Evolutionary conservation across 352 stramenopile species (phyloP).

Genomic region (Phytophthora tubulina): DNA sequence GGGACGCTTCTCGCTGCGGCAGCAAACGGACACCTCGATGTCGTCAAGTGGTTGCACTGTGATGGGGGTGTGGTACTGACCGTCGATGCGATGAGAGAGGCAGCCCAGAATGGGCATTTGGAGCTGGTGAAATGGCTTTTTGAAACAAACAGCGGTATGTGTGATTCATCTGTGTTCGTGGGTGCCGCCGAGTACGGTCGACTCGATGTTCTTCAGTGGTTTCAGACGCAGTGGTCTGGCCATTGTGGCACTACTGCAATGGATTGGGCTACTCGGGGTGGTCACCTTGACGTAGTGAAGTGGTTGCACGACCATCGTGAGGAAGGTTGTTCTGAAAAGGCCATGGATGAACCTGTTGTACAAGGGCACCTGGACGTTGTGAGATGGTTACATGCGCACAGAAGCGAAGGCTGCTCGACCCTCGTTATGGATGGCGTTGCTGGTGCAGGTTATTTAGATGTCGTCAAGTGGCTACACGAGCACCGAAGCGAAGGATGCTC

Average conservation of each 20-base stretch:
- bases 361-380: slow-evolving; percentile 24
- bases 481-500: slow-evolving; percentile 32
- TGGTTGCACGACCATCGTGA: slow-evolving; percentile 20
- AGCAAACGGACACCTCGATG: slow-evolving; percentile 21
- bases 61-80: slow-evolving; percentile 5
- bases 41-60: slow-evolving; percentile 32
- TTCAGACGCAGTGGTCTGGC: slow-evolving; percentile 10
- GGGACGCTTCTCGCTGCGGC: slow-evolving; percentile 17
- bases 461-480: slow-evolving; percentile 28
- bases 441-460: slow-evolving; percentile 5
- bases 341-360: slow-evolving; percentile 25
- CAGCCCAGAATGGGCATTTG: slow-evolving; percentile 13
- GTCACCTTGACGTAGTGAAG: slow-evolving; percentile 24
- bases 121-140: slow-evolving; percentile 29
- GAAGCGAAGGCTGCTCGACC: slow-evolving; percentile 23
- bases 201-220: slow-evolving; percentile 21
- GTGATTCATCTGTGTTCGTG: slow-evolving; percentile 3
- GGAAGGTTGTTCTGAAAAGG: slow-evolving; percentile 11
- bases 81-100: slow-evolving; percentile 6
- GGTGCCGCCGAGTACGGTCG: slow-evolving; percentile 14
- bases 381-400: slow-evolving; percentile 30
- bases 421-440: slow-evolving; percentile 27
- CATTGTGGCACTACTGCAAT: slow-evolving; percentile 12
- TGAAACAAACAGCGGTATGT: neutral
- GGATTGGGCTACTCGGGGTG: slow-evolving; percentile 23